Evolutionary conservation across 345 rosid genomes (phyloP).

Genomic region (Euphorbia pulcherrima): DNA sequence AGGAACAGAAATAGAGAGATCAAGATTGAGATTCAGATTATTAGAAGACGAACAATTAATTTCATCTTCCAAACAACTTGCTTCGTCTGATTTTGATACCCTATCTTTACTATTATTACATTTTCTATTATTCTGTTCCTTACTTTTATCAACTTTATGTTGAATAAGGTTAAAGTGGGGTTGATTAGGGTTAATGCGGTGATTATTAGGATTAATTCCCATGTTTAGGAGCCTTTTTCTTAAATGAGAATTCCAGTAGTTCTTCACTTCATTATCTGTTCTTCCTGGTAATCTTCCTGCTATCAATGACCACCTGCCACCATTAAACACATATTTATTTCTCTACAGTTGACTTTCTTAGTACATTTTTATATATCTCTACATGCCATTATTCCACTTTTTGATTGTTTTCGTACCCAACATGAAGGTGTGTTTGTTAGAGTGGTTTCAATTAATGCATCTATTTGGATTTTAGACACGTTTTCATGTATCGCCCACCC

Average conservation of each 20-base stretch:
- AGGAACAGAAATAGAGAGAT: constrained; percentile 22
- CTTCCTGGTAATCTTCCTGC: constrained; percentile 33
- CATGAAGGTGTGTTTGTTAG: too few species aligned
- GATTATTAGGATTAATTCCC: constrained; percentile 84
- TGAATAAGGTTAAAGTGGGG: constrained; percentile 10
- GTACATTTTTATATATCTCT: too few species aligned
- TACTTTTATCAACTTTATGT: not conserved
- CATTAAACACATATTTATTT: not conserved
- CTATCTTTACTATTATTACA: not conserved
- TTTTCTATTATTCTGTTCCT: not conserved
- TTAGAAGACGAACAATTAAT: constrained; percentile 8
- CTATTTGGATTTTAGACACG: too few species aligned
- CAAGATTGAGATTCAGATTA: constrained; percentile 11
- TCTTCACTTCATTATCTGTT: constrained; percentile 32
- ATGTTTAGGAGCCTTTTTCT: constrained; percentile 52
- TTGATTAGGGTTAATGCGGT: constrained; percentile 44
- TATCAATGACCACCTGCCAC: constrained; percentile 33
- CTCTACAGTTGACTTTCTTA: too few species aligned
- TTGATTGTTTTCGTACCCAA: too few species aligned
- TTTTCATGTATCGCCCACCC: too few species aligned
- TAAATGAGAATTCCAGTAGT: constrained; percentile 43
- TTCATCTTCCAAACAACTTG: constrained; percentile 15
- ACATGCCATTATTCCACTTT: too few species aligned
- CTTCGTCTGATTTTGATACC: constrained; percentile 16
- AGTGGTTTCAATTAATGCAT: too few species aligned